Evolutionary conservation across 1,139 yeast genomes (phyloP), one percentile per base, ranked within the genome.

Genomic region (Geotrichum restrictum): DNA sequence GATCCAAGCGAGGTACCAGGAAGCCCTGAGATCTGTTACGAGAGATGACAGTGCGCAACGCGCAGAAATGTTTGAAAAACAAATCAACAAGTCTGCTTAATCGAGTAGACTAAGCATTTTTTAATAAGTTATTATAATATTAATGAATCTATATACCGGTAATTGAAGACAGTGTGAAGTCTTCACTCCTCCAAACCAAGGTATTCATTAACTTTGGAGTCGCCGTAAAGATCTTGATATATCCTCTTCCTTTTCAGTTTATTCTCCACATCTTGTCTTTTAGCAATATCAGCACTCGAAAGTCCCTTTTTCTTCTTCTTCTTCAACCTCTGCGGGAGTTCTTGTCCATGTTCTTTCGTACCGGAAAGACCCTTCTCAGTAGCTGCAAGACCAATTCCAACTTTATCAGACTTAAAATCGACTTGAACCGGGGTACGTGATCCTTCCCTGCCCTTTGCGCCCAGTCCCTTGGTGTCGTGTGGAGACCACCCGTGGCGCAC

Each of bases 1-100:
- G 36, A 70, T 87, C 49, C 89, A 86, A 65, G 75, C 79, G 18
- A 76, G 88, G 52, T 88, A 87, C 65, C 86, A 84, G 65, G 78
- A 77, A 39, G 94, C 95, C 1, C 55, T 66, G 31, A 54, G 56
- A 40, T 57, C 58, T 14, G 54, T 51, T 18, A 36, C 46, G 21
- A 53, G 55, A 31, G 27, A 40, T 18, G 39, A 51, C 57, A 37
- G 59, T 53, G 57, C 51, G 52, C 41, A 51, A 46, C 33, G 58
- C 47, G 51, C 58, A 45, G 52, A 42, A 38, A 38, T 46, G 49
- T 27, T 48, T 29, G 53, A 39, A 31, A 42, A 54, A 16, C 42
- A 54, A 14, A 39, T 44, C 14, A 49, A 48, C 18, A 48, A 48
- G 16, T 48, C 57, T 37, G 29, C 41, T 45, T 40, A 55, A 43